Percentiles rank a stretch among this genome's conserved stretches.
Evolutionary conservation across 345 rosid genomes (phyloP).

Genomic region (Populus nigra): DNA sequence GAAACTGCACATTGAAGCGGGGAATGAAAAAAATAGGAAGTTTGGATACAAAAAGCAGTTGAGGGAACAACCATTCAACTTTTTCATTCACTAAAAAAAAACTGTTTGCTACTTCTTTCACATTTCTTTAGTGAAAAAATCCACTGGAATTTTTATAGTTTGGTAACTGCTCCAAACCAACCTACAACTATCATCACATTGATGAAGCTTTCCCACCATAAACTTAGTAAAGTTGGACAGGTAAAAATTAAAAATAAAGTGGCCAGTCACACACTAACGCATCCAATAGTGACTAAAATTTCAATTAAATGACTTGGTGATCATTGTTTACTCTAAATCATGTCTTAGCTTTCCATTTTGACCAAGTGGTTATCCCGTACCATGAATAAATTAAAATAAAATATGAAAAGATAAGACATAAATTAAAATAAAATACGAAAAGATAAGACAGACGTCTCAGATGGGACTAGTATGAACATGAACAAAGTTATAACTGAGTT

Average conservation of each 20-base stretch:
- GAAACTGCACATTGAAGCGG: not conserved
- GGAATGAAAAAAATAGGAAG: not conserved
- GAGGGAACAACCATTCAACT: not conserved
- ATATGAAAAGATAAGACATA: not conserved
- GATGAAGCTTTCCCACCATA: not conserved
- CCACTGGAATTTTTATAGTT: too few species aligned
- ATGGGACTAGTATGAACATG: not conserved
- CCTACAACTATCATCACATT: not conserved
- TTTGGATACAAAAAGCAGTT: not conserved
- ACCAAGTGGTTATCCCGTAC: not conserved
- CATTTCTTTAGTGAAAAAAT: not conserved
- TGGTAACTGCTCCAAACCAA: not conserved
- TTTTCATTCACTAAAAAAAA: not conserved
- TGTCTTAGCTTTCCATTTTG: not conserved
- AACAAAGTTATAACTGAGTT: not conserved
- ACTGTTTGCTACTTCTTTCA: not conserved
- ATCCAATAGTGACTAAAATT: not conserved
- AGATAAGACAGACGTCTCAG: not conserved
- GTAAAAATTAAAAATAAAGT: not conserved
- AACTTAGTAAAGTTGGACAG: not conserved
- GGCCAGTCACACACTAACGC: not conserved
- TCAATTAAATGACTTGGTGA: not conserved
- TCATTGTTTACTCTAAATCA: not conserved
- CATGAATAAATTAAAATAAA: not conserved
- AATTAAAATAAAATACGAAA: not conserved